These are phyloP conservation scores for Hortaea sp. DNA, from an alignment of 2,329 filamentous ascomycete species.

Conservation along the genomic window DNA sequence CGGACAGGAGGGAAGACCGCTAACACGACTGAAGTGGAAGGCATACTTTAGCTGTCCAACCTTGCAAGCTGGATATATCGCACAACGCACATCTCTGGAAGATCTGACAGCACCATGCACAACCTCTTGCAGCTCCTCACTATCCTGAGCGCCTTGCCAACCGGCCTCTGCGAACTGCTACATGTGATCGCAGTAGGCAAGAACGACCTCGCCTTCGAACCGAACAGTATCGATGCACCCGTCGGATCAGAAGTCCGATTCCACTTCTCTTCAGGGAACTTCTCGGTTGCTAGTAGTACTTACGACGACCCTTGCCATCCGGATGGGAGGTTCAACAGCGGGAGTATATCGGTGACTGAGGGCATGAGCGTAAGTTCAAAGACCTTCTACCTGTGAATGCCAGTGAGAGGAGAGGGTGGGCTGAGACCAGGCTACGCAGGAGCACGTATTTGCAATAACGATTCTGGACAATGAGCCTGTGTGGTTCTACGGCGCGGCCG, in stretches of 20 bases:
- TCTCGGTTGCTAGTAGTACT: slow-evolving; percentile 1
- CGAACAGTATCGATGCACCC: not conserved
- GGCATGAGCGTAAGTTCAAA: not conserved
- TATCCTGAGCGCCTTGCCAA: not conserved
- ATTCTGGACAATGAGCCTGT: not conserved
- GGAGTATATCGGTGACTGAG: not conserved
- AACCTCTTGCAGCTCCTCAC: not conserved
- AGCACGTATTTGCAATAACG: not conserved
- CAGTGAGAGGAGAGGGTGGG: not conserved
- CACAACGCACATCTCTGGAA: too few species aligned
- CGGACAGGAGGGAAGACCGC: too few species aligned
- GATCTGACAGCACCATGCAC: not conserved
- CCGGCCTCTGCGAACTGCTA: not conserved
- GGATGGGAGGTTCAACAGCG: not conserved
- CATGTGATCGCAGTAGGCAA: not conserved
- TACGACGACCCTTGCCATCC: slow-evolving; percentile 1
- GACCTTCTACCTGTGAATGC: not conserved
- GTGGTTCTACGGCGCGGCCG: not conserved
- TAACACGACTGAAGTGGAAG: too few species aligned
- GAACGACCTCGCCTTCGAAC: not conserved
- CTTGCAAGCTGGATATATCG: too few species aligned
- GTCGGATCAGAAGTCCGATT: slow-evolving; percentile 1
- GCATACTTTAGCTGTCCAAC: too few species aligned
- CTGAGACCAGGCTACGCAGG: not conserved
- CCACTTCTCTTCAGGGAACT: not conserved